phyloP scores from a whole-genome alignment of 2,329 filamentous ascomycete genomes.

The Fusarium buharicum region DNA sequence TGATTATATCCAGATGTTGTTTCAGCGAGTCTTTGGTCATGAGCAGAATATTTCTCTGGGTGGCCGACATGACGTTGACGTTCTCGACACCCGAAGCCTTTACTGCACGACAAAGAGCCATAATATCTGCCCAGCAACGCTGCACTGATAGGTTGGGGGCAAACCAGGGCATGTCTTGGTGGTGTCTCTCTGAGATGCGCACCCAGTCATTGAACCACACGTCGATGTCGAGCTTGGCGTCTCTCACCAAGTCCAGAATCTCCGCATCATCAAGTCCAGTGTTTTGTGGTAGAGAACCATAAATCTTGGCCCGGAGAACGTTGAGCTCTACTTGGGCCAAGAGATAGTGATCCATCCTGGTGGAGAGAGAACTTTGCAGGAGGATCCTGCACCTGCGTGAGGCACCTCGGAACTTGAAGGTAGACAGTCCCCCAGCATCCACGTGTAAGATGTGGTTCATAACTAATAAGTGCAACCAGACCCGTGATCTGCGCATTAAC shows the following conservation, averaged over 20 bases:
- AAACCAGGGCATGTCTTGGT: constrained; percentile 15
- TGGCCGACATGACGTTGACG: constrained; percentile 16
- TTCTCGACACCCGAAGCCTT: constrained; percentile 19
- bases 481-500: constrained; percentile 11
- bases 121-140: constrained; percentile 24
- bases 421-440: constrained; percentile 12
- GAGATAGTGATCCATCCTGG: constrained; percentile 18
- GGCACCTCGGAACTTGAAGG: constrained; percentile 19
- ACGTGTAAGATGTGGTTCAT: constrained; percentile 21
- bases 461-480: constrained; percentile 11
- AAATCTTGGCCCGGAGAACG: constrained; percentile 20
- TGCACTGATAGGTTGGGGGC: constrained; percentile 8
- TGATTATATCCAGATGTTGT: constrained; percentile 20
- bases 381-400: constrained; percentile 15
- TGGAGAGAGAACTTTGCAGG: constrained; percentile 7
- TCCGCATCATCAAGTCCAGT: background rate
- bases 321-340: constrained; percentile 17
- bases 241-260: constrained; percentile 11
- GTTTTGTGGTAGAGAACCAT: constrained; percentile 8
- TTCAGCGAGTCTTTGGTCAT: constrained; percentile 14
- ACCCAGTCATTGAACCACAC: constrained; percentile 27
- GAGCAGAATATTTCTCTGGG: background rate
- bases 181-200: constrained; percentile 2
- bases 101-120: constrained; percentile 16
- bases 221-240: constrained; percentile 22